phyloP scores from a whole-genome alignment of 2,329 filamentous ascomycete genomes.

The Malbranchea cinnamomea region DNA sequence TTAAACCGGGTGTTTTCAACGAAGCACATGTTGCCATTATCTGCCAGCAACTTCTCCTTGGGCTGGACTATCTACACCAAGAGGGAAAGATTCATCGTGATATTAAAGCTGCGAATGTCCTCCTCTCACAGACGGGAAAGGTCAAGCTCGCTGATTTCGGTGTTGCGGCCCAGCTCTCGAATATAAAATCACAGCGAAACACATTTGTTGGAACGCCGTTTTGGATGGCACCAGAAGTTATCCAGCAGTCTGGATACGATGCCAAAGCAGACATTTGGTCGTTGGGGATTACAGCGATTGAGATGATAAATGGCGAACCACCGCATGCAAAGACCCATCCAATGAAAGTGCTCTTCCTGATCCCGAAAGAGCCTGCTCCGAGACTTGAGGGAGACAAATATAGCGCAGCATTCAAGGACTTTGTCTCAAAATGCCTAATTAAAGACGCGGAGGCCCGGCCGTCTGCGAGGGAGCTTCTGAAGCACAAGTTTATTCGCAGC shows the following conservation, averaged over 20 bases:
- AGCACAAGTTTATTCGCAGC: constrained; percentile 73
- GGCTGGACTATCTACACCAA: constrained; percentile 81
- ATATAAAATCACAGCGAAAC: constrained; percentile 93
- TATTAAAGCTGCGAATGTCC: constrained; percentile 89
- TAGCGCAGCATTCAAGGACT: constrained; percentile 86
- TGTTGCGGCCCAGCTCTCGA: constrained; percentile 88
- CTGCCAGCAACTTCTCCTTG: constrained; percentile 76
- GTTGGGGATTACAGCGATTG: constrained; percentile 78
- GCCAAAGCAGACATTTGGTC: constrained; percentile 94
- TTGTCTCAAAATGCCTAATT: constrained; percentile 74
- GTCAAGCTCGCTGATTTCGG: constrained; percentile 97
- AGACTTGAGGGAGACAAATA: constrained; percentile 66
- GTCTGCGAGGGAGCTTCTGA: constrained; percentile 71
- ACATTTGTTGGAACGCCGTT: constrained; percentile 96
- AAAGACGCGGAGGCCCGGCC: constrained; percentile 80
- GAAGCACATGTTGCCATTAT: constrained; percentile 89
- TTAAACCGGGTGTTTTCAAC: constrained; percentile 78
- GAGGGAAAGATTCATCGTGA: constrained; percentile 95
- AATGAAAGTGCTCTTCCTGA: constrained; percentile 87
- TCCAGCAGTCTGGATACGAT: constrained; percentile 69
- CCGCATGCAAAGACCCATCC: constrained; percentile 73
- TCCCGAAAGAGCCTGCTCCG: constrained; percentile 76
- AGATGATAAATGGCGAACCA: constrained; percentile 79
- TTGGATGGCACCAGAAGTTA: constrained; percentile 94
- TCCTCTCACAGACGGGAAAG: constrained; percentile 79